A percentile compares a stretch with the other conserved stretches of the same genome.
phyloP scores from a whole-genome alignment of 2,329 filamentous ascomycete genomes.

The Fusarium nisikadoi region DNA sequence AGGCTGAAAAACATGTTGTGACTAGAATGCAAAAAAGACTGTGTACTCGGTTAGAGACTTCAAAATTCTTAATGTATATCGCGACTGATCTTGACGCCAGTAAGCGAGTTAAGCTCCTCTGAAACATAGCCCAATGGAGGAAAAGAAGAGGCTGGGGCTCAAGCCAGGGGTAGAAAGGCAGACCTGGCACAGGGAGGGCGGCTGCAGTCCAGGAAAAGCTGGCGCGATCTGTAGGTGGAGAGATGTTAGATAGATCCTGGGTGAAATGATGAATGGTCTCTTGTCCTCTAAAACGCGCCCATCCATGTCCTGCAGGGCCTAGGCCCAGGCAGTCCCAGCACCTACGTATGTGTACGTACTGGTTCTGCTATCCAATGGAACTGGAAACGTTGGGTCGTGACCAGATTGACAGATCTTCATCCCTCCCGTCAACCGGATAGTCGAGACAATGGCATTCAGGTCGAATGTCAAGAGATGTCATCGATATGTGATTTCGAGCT shows the following conservation, averaged over 20 bases:
- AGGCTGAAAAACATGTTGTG: not conserved
- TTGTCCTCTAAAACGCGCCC: constrained; percentile 4
- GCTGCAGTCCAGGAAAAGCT: constrained; percentile 29
- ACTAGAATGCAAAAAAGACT: not conserved
- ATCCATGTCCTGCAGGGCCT: constrained; percentile 38
- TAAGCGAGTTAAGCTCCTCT: not conserved
- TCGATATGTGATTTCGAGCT: not conserved
- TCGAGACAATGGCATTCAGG: not conserved
- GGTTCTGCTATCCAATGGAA: not conserved
- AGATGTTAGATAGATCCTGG: constrained; percentile 40
- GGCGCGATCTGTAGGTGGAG: constrained; percentile 45
- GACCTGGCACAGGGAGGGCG: not conserved
- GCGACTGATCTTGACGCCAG: not conserved
- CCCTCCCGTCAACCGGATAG: not conserved
- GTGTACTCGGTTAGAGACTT: not conserved
- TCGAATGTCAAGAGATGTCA: not conserved
- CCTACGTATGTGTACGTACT: constrained; percentile 6
- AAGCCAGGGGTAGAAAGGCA: constrained; percentile 18
- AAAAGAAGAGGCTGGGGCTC: constrained; percentile 18
- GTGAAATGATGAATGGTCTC: constrained; percentile 10
- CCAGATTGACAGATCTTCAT: constrained; percentile 22
- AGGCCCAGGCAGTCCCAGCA: constrained; percentile 22
- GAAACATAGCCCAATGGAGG: not conserved
- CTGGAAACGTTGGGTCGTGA: constrained; percentile 16
- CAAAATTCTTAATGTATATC: not conserved